A percentile compares a stretch with the other conserved stretches of the same genome.
Conservation (phyloP, 2,329 filamentous ascomycete genomes). For the Ophiostoma ips region DNA sequence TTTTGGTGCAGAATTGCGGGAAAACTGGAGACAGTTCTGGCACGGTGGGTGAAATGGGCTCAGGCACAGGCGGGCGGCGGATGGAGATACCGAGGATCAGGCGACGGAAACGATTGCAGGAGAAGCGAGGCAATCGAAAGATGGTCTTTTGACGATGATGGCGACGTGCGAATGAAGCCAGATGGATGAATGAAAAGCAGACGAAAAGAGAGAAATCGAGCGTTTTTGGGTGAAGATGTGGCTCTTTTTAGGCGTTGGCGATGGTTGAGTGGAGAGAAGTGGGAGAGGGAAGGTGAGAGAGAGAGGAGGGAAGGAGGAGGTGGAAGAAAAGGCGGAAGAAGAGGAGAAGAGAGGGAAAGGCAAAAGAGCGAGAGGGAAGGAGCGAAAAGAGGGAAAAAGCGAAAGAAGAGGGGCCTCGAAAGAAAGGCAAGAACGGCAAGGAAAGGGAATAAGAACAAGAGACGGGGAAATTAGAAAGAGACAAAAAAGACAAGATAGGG, state of each 20-base stretch:
- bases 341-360: constrained; percentile 9
- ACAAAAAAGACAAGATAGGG: neutral
- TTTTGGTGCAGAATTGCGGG: neutral
- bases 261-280: constrained; percentile 17
- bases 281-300: constrained; percentile 16
- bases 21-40: neutral
- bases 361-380: neutral
- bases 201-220: constrained; percentile 17
- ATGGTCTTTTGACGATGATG: constrained; percentile 23
- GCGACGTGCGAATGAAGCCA: constrained; percentile 8
- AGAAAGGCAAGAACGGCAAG: constrained; percentile 6
- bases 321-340: constrained; percentile 1
- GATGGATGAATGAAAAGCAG: constrained; percentile 28
- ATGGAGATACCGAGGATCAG: constrained; percentile 16
- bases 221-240: constrained; percentile 5
- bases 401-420: constrained; percentile 7
- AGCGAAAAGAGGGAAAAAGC: constrained; percentile 6
- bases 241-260: constrained; percentile 11
- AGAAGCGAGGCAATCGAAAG: constrained; percentile 21
- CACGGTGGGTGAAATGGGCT: neutral
- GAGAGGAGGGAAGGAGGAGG: neutral
- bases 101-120: constrained; percentile 18
- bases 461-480: constrained; percentile 1
- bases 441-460: constrained; percentile 12
- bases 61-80: constrained; percentile 3